These are phyloP conservation scores for Chalaropsis thielavioides DNA, from an alignment of 2,329 filamentous ascomycete species.

Conservation along the genomic window DNA sequence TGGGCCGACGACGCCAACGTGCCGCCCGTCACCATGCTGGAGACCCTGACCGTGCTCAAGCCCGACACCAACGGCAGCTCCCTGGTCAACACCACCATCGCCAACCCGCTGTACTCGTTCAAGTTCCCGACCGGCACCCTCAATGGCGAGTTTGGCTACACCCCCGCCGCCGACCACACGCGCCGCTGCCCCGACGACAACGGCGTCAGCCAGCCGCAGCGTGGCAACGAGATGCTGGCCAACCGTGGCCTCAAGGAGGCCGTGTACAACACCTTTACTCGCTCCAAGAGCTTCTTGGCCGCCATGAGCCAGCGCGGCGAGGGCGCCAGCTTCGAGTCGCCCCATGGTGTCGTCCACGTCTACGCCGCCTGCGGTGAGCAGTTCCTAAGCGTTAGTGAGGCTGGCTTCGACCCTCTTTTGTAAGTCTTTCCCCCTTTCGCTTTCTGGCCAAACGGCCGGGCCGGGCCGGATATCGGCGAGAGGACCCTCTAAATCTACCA, in stretches of 20 bases:
- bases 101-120: slow-evolving; percentile 41
- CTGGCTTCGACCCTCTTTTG: slow-evolving; percentile 35
- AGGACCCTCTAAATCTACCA: too few relatives aligned
- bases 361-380: slow-evolving; percentile 29
- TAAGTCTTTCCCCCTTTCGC: too few relatives aligned
- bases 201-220: slow-evolving; percentile 26
- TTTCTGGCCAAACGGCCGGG: too few relatives aligned
- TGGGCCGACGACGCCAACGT: slow-evolving; percentile 34
- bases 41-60: slow-evolving; percentile 29
- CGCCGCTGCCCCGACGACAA: slow-evolving; percentile 24
- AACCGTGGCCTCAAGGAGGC: slow-evolving; percentile 27
- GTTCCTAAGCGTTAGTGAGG: slow-evolving; percentile 28
- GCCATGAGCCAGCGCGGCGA: slow-evolving; percentile 26
- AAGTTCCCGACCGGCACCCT: slow-evolving; percentile 31
- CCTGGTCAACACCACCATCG: slow-evolving; percentile 24
- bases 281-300: slow-evolving; percentile 25
- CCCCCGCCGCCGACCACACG: slow-evolving; percentile 24
- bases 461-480: too few relatives aligned
- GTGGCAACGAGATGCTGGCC: slow-evolving; percentile 27
- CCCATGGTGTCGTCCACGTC: slow-evolving; percentile 32
- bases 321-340: slow-evolving; percentile 30
- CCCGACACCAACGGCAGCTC: slow-evolving; percentile 24
- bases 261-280: slow-evolving; percentile 31
- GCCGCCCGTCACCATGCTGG: slow-evolving; percentile 28
- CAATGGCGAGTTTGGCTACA: slow-evolving; percentile 26